phyloP scores from a whole-genome alignment of 2,329 filamentous ascomycete genomes.

The Fusarium penzigii region DNA sequence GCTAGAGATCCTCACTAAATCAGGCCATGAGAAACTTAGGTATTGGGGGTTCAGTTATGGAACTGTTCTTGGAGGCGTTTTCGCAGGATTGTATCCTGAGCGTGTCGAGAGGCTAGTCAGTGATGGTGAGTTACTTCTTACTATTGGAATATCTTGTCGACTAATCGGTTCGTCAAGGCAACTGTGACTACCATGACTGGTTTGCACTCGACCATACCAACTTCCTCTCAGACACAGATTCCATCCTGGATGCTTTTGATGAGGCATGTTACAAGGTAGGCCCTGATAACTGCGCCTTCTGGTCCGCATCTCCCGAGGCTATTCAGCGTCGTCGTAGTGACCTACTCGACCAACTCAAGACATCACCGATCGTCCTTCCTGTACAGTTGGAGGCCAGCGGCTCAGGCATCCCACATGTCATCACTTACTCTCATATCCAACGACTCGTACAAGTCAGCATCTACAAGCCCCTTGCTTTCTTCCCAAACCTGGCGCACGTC shows the following conservation, averaged over 20 bases:
- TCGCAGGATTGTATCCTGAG: conserved; percentile 54
- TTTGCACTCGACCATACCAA: conserved; percentile 45
- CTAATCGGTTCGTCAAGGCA: conserved; percentile 32
- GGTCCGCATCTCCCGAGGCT: conserved; percentile 35
- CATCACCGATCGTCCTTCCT: conserved; percentile 45
- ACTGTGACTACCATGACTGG: conserved; percentile 58
- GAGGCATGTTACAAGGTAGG: conserved; percentile 54
- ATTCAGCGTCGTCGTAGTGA: conserved; percentile 41
- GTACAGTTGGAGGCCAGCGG: conserved; percentile 27
- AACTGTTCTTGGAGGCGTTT: conserved; percentile 52
- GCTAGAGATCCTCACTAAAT: conserved; percentile 46
- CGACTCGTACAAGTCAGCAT: conserved; percentile 43
- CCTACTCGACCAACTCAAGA: conserved; percentile 44
- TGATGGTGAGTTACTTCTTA: conserved; percentile 41
- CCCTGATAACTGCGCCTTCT: conserved; percentile 48
- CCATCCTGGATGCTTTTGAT: conserved; percentile 54
- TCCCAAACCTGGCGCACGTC: conserved; percentile 43
- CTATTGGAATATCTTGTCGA: background rate
- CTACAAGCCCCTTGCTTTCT: conserved; percentile 46
- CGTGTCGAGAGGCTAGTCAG: conserved; percentile 51
- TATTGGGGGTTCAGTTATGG: conserved; percentile 61
- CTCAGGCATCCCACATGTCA: conserved; percentile 46
- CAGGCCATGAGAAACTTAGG: conserved; percentile 43
- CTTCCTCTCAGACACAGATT: conserved; percentile 56
- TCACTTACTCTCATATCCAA: conserved; percentile 52